These are phyloP conservation scores for Apiotrichum brassicae DNA, from an alignment of 1,284 basidiomycete genomes.

Conservation along the genomic window DNA sequence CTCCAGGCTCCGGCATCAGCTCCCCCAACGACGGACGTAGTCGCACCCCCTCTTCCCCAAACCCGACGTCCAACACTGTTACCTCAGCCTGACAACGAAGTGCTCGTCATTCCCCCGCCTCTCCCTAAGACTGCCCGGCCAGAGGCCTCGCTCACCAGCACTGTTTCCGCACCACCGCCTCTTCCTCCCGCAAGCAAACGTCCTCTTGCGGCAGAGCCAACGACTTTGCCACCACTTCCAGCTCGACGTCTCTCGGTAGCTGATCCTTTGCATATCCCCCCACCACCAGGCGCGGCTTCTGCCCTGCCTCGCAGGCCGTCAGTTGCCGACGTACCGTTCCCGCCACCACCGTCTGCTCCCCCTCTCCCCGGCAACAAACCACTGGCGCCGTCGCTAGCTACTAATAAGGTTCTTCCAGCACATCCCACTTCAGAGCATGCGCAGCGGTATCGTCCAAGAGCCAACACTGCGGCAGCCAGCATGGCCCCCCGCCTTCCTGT, in stretches of 20 bases:
- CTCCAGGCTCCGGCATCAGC: background rate
- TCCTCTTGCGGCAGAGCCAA: too few relatives aligned
- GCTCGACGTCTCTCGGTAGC: background rate
- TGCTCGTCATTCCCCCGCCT: background rate
- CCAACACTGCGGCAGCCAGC: background rate
- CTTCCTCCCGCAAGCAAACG: background rate
- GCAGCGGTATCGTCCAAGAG: background rate
- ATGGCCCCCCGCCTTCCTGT: slow-evolving; percentile 11
- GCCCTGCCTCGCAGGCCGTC: too few relatives aligned
- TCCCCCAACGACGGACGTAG: background rate
- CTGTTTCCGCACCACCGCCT: background rate
- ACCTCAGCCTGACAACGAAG: background rate
- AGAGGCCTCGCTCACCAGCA: background rate
- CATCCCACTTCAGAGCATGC: slow-evolving; percentile 2
- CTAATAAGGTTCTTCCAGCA: background rate
- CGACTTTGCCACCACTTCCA: too few relatives aligned
- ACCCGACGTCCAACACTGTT: background rate
- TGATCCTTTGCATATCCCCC: background rate
- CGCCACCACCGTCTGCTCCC: slow-evolving; percentile 9
- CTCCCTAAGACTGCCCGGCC: background rate
- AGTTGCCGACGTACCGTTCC: background rate
- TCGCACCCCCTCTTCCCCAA: background rate
- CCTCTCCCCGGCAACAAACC: slow-evolving; percentile 30
- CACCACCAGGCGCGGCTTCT: background rate
- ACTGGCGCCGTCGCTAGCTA: slow-evolving; percentile 3